These are phyloP conservation scores for Labyrinthula sp. DNA, from an alignment of 352 stramenopile species.

Conservation along the genomic window DNA sequence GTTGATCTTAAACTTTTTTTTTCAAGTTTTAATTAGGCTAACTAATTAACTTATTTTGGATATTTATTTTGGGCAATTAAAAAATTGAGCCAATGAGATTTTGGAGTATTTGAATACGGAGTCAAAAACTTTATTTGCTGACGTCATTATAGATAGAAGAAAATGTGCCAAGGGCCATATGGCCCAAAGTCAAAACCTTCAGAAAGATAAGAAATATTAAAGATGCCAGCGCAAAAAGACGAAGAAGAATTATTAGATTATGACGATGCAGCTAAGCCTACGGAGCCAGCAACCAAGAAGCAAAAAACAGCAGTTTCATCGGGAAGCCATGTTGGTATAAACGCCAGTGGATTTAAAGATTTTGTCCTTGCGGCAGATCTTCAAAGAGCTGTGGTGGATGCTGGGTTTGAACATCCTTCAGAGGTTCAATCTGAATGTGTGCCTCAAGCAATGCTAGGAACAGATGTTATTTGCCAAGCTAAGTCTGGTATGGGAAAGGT, in stretches of 20 bases:
- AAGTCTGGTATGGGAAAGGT: conserved; percentile 99
- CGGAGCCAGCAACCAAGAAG: conserved; percentile 8
- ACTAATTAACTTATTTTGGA: too few species aligned
- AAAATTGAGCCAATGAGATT: too few species aligned
- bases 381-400: conserved; percentile 90
- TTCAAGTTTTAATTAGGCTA: too few species aligned
- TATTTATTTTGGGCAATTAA: too few species aligned
- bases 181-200: too few species aligned
- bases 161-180: too few species aligned
- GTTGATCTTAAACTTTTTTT: too few species aligned
- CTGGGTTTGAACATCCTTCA: conserved; percentile 97
- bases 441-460: conserved; percentile 92
- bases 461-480: conserved; percentile 99
- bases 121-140: too few species aligned
- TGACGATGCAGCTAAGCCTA: conserved; percentile 22
- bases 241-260: conserved; percentile 29
- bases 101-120: too few species aligned
- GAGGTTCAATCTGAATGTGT: conserved; percentile 99
- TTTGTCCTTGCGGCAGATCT: conserved; percentile 98
- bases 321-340: conserved; percentile 97
- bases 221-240: too few species aligned
- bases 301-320: conserved; percentile 18
- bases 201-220: too few species aligned
- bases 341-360: conserved; percentile 95
- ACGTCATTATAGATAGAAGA: too few species aligned